Base-by-base conservation (phyloP, 345 rosid species). In the Erodium maritimum region DNA sequence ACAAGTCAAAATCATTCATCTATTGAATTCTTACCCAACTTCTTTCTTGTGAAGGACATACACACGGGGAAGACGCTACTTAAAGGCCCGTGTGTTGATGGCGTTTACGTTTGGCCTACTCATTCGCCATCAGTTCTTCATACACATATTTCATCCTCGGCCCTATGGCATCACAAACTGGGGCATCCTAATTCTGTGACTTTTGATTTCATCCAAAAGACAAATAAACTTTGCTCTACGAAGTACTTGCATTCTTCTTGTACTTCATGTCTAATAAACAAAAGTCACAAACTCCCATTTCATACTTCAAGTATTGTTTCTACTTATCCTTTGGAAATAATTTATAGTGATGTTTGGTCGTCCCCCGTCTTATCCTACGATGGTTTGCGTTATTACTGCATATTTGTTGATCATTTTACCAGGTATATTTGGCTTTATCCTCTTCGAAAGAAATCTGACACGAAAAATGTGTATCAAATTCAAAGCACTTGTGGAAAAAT, bases 381-480 rank as follows among this genome's bases (percentile, higher is more conserved):
- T 48, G 18, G 16, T 16, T 64, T 56, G 16, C 21, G 24, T 23
- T 61, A 61, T 51, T 61, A 54, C 54, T 48, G 55, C 1, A 55
- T 55, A 0, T 63, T 63, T 54, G 24, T 63, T 20, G 48, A 63
- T 21, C 66, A 63, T 22, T 63, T 54, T 25, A 54, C 58, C 2
- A 19, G 18, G n/a, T 65, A 59, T 23, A 53, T 52, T 9, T 59
- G 58, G 58, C 24, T 52, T 51, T 65, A 59, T 59, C 58, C 69
- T 0, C 22, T 66, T 1, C 6, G 14, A 8, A 12, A 14, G 4
- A 42, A 66, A 37, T 66, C 46, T 16, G 21, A 52, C 29, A 19
- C 21, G 5, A 1, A 3, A 14, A 1, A 11, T 1, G 8, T 52
- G 19, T 17, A 2, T 61, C 10, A n/a, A 24, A 34, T 63, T 63